A percentile compares a stretch with the other conserved stretches of the same genome.
phyloP scores from a whole-genome alignment of 257 asterid genomes.

The Nicotiana benthamiana region DNA sequence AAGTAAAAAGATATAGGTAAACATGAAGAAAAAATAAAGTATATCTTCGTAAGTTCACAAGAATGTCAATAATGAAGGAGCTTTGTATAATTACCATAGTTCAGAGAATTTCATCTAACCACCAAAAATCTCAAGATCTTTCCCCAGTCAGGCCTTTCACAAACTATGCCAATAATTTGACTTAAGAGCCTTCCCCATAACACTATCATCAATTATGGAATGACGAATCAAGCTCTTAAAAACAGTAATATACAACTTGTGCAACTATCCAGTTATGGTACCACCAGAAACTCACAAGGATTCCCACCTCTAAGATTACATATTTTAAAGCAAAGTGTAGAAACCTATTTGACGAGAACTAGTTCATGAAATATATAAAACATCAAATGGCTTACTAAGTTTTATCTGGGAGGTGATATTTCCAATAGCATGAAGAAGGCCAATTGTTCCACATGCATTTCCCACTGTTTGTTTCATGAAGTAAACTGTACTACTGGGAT shows the following conservation, averaged over 20 bases:
- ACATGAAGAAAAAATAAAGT: not conserved
- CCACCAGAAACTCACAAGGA: not conserved
- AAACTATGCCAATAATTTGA: not conserved
- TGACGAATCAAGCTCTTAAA: not conserved
- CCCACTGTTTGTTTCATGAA: slow-evolving; percentile 96
- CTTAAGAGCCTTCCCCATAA: not conserved
- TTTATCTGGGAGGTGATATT: slow-evolving; percentile 81
- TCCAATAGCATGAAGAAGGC: slow-evolving; percentile 94
- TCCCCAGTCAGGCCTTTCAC: not conserved
- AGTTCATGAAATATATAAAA: not conserved
- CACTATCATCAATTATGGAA: not conserved
- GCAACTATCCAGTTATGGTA: not conserved
- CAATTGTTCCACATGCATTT: slow-evolving; percentile 97
- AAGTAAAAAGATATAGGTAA: not conserved
- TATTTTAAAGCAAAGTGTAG: not conserved
- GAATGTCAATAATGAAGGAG: not conserved
- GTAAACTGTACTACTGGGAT: slow-evolving; percentile 52
- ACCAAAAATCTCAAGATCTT: not conserved
- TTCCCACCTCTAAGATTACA: not conserved
- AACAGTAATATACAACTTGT: not conserved
- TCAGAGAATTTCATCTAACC: not conserved
- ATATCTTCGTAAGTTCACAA: not conserved
- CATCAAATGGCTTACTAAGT: slow-evolving; percentile 48
- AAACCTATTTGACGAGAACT: not conserved
- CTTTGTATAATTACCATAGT: not conserved